Evolutionary conservation across 1,139 yeast genomes (phyloP), one percentile per base, ranked within the genome.

Genomic region (Komagataea norvegica): DNA sequence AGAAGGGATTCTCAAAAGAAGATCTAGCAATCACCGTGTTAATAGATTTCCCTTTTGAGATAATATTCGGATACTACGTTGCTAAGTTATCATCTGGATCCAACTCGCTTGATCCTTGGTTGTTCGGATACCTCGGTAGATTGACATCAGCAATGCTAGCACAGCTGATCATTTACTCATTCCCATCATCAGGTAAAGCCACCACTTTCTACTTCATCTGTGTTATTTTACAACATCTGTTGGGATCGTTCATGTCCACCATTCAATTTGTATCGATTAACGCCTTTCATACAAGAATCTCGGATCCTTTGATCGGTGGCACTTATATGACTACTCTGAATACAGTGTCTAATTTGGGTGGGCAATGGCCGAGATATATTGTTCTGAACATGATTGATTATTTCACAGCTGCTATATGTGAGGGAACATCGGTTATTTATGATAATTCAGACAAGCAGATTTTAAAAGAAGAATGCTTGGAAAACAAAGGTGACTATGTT

Each of bases 261-360:
- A 80, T 91, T 40, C 97, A 89, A 59, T 91, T 93, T 64, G 97
- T 91, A 20, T 84, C 95, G 5, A 78, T 91, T 39, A 83, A 89
- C 56, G 95, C 97, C 0, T 93, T 91, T 67, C 96, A 89, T 60
- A 89, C 96, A 5, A 81, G 82, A 52, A 85, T 93, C 38, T 96
- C 98, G 3, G 98, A 91, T 59, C 97, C 98, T 0, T 63, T 79
- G 11, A 86, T 91, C 51, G 99, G 98, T 14, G 98, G 98, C 2
- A 93, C 99, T 0, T 91, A 91, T 60, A 91, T 93, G 97, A 91
- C 98, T 0, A 81, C 95, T 1, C 67, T 91, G 41, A 93, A 93
- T 61, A 91, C 99, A 0, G 68, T 91, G 36, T 80, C 94, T 25
- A 91, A 91, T 56, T 72, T 89, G 41, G 99, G 99, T 25, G 99